These are phyloP conservation scores for Lichtheimia hyalospora DNA, from an alignment of 371 early-diverging fungal genomes.

Conservation along the genomic window DNA sequence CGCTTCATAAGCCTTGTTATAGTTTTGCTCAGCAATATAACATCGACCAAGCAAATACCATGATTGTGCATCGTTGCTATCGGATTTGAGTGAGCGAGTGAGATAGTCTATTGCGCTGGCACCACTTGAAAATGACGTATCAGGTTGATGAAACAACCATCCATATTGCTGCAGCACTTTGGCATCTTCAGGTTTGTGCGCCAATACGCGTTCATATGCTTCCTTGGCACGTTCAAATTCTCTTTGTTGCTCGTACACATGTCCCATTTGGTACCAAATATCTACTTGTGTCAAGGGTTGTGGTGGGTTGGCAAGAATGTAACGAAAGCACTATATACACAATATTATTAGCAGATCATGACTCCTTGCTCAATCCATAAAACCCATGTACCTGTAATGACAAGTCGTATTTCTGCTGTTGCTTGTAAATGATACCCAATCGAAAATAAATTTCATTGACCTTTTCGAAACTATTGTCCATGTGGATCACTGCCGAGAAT, in stretches of 20 bases:
- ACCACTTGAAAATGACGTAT: conserved; percentile 77
- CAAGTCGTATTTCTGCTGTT: conserved; percentile 86
- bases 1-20: conserved; percentile 94
- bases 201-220: conserved; percentile 90
- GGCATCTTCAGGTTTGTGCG: conserved; percentile 89
- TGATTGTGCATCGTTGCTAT: conserved; percentile 89
- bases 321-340: conserved; percentile 75
- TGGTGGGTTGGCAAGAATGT: conserved; percentile 88
- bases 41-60: conserved; percentile 96
- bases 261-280: conserved; percentile 98
- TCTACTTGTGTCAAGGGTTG: conserved; percentile 91
- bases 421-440: conserved; percentile 97
- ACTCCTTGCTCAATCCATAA: neutral
- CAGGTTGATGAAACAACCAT: conserved; percentile 89
- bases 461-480: conserved; percentile 91
- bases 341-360: neutral
- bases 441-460: conserved; percentile 97
- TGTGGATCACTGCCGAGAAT: conserved; percentile 85
- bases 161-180: conserved; percentile 97
- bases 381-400: conserved; percentile 77
- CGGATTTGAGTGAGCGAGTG: conserved; percentile 82
- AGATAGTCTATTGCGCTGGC: conserved; percentile 85
- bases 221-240: conserved; percentile 86
- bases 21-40: conserved; percentile 94
- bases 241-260: conserved; percentile 93